Evolutionary conservation across 257 asterid genomes (phyloP).

Genomic region (Capsicum baccatum): DNA sequence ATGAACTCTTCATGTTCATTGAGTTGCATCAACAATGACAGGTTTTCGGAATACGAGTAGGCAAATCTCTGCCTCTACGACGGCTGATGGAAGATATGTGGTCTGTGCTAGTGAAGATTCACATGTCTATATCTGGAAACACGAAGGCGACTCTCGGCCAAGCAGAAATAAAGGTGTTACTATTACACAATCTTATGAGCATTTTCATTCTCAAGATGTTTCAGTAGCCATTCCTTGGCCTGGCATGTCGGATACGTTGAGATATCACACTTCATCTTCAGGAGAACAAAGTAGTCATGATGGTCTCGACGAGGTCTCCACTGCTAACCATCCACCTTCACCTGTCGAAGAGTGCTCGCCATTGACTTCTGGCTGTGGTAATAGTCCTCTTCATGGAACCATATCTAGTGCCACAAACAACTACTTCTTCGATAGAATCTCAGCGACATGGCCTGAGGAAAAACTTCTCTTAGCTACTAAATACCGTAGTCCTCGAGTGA

Average conservation of each 20-base stretch:
- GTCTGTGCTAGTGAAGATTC: slow-evolving; percentile 96
- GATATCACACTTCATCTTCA: slow-evolving; percentile 27
- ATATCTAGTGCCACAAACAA: slow-evolving; percentile 59
- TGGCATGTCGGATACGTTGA: slow-evolving; percentile 29
- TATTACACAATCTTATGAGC: slow-evolving; percentile 76
- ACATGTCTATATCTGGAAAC: slow-evolving; percentile 90
- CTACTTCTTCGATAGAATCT: slow-evolving; percentile 72
- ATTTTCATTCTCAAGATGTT: slow-evolving; percentile 47
- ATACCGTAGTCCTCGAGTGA: slow-evolving; percentile 22
- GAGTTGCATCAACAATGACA: slow-evolving; percentile 34
- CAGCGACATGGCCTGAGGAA: slow-evolving; percentile 95
- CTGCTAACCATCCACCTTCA: slow-evolving; percentile 57
- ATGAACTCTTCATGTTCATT: slow-evolving; percentile 7
- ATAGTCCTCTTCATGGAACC: slow-evolving; percentile 64
- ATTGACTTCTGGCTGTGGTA: slow-evolving; percentile 54
- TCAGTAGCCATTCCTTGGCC: slow-evolving; percentile 45
- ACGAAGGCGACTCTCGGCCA: slow-evolving; percentile 78
- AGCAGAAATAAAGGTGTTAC: slow-evolving; percentile 79
- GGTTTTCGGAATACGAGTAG: slow-evolving; percentile 90
- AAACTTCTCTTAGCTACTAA: slow-evolving; percentile 59
- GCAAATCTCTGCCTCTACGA: slow-evolving; percentile 90
- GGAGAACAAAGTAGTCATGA: slow-evolving; percentile 28
- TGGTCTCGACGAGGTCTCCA: slow-evolving; percentile 32
- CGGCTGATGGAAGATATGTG: slow-evolving; percentile 80
- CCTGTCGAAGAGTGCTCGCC: slow-evolving; percentile 65